Percentiles rank a stretch among this genome's conserved stretches.
These are phyloP conservation scores for Chenopodium quinoa DNA, from an alignment of 148 eudicot species.

Conservation along the genomic window DNA sequence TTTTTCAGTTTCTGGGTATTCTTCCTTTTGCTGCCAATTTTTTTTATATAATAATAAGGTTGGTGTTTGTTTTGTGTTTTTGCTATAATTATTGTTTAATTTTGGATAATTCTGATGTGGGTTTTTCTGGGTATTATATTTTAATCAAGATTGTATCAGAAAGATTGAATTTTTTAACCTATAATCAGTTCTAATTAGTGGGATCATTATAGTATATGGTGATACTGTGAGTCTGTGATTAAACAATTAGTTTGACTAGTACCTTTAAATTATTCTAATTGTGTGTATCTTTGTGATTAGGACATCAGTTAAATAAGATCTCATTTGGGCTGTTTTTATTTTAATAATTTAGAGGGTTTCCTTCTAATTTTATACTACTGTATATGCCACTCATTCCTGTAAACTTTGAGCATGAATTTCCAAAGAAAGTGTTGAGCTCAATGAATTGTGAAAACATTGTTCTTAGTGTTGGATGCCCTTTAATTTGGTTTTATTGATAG, in stretches of 20 bases:
- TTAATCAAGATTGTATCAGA: conserved; percentile 48
- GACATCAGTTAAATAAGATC: conserved; percentile 46
- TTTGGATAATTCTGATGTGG: conserved; percentile 47
- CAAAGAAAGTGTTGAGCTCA: neutral
- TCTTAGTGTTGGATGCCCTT: neutral
- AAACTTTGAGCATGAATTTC: conserved; percentile 14
- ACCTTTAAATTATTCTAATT: conserved; percentile 31
- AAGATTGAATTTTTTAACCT: conserved; percentile 41
- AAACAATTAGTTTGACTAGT: conserved; percentile 58
- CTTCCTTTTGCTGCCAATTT: conserved; percentile 27
- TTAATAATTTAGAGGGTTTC: conserved; percentile 27
- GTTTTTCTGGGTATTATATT: conserved; percentile 38
- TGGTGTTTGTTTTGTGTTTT: conserved; percentile 13
- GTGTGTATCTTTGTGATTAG: conserved; percentile 51
- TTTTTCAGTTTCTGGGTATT: conserved; percentile 24
- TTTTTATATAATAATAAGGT: conserved; percentile 25
- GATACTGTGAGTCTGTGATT: conserved; percentile 40
- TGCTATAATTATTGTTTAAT: conserved; percentile 33
- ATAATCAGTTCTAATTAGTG: conserved; percentile 26
- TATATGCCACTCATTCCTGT: conserved; percentile 24
- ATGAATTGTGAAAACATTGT: conserved; percentile 11
- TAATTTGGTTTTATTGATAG: neutral
- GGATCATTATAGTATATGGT: conserved; percentile 28
- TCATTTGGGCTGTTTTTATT: conserved; percentile 10
- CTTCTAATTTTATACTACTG: conserved; percentile 15